Evolutionary conservation across 805 yeast species (phyloP), one percentile per base, ranked within the genome.

Genomic region (Suhomyces vadensis): DNA sequence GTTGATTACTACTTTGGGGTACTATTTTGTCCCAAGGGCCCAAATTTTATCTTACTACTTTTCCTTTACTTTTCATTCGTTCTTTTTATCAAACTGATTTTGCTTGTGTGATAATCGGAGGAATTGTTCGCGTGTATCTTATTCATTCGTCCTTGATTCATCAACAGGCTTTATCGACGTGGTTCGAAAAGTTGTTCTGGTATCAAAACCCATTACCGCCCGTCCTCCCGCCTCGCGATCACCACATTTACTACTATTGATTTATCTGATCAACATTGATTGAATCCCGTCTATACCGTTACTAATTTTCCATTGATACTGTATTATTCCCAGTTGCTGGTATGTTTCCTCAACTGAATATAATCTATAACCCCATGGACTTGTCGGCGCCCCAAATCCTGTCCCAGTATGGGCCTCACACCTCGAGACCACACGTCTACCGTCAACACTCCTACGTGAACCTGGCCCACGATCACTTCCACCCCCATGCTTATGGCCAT

Each of bases 291-390:
- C n/a, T n/a, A n/a, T n/a, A n/a, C n/a, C n/a, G n/a, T n/a, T n/a
- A n/a, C n/a, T n/a, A n/a, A n/a, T n/a, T n/a, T n/a, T n/a, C n/a
- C n/a, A n/a, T n/a, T n/a, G n/a, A n/a, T n/a, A n/a, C n/a, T n/a
- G n/a, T n/a, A n/a, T n/a, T n/a, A n/a, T n/a, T n/a, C n/a, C n/a
- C n/a, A n/a, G n/a, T n/a, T 24, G 7, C 7, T 10, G 10, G n/a
- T 20, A 38, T 38, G 41, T 38, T 26, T 38, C 41, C 41, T n/a
- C 33, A 25, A 13, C 41, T 26, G 35, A 27, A 38, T 20, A 38
- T 38, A 21, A 24, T 40, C 31, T 31, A 31, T 26, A 21, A 31
- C 20, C 37, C 24, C 19, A 17, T 23, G 43, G 43, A 31, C 11
- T 36, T 31, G 23, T 16, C 43, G 2, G 10, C 26, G 2, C 31